Evolutionary conservation across 129 eudicot genomes (phyloP).

Genomic region (Escallonia rubra): DNA sequence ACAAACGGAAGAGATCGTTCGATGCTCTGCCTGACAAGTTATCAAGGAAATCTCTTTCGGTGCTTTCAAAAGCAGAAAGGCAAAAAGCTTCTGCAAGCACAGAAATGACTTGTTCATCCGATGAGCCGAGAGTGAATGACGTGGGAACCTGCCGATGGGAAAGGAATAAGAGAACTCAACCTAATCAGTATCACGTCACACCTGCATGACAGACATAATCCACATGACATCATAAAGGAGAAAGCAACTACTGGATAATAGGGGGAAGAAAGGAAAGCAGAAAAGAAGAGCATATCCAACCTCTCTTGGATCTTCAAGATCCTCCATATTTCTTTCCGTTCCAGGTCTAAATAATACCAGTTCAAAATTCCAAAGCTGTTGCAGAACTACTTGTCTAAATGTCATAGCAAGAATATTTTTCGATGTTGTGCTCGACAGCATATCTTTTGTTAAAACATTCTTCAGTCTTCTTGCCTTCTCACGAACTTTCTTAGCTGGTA

Average conservation of each 20-base stretch:
- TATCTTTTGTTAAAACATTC: constrained; percentile 37
- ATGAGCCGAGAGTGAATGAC: constrained; percentile 60
- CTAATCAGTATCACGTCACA: constrained; percentile 44
- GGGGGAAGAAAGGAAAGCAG: neutral
- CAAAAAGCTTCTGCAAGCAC: constrained; percentile 76
- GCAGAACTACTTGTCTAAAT: constrained; percentile 79
- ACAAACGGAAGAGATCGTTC: constrained; percentile 32
- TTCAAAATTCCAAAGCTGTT: constrained; percentile 70
- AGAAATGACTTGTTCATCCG: constrained; percentile 58
- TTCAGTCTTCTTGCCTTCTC: constrained; percentile 59
- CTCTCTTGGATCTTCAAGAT: constrained; percentile 81
- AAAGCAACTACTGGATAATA: neutral
- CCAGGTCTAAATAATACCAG: constrained; percentile 64
- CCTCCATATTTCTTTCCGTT: constrained; percentile 66
- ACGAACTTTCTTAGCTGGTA: constrained; percentile 73
- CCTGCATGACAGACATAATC: constrained; percentile 49
- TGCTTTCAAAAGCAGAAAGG: constrained; percentile 57
- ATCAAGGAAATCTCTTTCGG: constrained; percentile 38
- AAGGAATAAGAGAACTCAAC: constrained; percentile 61
- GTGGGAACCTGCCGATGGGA: constrained; percentile 74
- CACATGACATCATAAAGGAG: constrained; percentile 31
- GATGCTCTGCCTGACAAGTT: constrained; percentile 35
- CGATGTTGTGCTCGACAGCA: constrained; percentile 41
- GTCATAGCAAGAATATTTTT: constrained; percentile 84
- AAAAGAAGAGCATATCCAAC: constrained; percentile 31